Conservation (phyloP, 2,329 filamentous ascomycete genomes). For the Chrysosphaeria jannelii region DNA sequence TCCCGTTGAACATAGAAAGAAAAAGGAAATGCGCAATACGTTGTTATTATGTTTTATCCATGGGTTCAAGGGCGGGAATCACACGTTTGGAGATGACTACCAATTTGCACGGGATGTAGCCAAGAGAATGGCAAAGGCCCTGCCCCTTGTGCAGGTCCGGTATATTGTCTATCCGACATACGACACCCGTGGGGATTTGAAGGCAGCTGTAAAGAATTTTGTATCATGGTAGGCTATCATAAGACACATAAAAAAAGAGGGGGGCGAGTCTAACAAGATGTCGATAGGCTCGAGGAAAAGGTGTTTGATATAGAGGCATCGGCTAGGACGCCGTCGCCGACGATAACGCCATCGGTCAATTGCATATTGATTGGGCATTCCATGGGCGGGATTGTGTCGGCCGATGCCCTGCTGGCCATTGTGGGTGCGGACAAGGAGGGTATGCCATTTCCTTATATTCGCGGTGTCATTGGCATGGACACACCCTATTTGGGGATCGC, state of each 20-base stretch:
- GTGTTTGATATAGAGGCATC: slow-evolving; percentile 85
- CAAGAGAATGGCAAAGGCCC: slow-evolving; percentile 26
- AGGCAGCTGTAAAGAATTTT: slow-evolving; percentile 39
- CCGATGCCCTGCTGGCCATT: slow-evolving; percentile 56
- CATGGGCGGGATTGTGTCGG: slow-evolving; percentile 83
- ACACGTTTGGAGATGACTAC: slow-evolving; percentile 37
- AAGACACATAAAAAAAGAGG: too few relatives aligned
- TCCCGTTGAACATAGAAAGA: too few relatives aligned
- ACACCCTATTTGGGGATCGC: slow-evolving; percentile 70
- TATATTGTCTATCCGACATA: slow-evolving; percentile 50
- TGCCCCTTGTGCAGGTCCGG: slow-evolving; percentile 38
- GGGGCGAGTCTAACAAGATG: too few relatives aligned
- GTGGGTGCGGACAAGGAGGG: slow-evolving; percentile 26
- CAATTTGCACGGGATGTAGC: slow-evolving; percentile 44
- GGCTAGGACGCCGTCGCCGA: slow-evolving; percentile 51
- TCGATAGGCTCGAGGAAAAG: slow-evolving; percentile 47
- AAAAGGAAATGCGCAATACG: slow-evolving; percentile 38
- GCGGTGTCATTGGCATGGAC: slow-evolving; percentile 75
- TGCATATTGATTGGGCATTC: slow-evolving; percentile 64
- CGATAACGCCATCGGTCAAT: slow-evolving; percentile 57
- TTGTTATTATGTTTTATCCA: slow-evolving; percentile 61
- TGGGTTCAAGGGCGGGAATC: slow-evolving; percentile 64
- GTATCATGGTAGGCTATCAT: slow-evolving; percentile 50
- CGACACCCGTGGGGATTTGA: slow-evolving; percentile 52
- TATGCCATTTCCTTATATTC: slow-evolving; percentile 86